These are phyloP conservation scores for Chaetomidium leptoderma DNA, from an alignment of 495 filamentous ascomycete species.

Conservation along the genomic window DNA sequence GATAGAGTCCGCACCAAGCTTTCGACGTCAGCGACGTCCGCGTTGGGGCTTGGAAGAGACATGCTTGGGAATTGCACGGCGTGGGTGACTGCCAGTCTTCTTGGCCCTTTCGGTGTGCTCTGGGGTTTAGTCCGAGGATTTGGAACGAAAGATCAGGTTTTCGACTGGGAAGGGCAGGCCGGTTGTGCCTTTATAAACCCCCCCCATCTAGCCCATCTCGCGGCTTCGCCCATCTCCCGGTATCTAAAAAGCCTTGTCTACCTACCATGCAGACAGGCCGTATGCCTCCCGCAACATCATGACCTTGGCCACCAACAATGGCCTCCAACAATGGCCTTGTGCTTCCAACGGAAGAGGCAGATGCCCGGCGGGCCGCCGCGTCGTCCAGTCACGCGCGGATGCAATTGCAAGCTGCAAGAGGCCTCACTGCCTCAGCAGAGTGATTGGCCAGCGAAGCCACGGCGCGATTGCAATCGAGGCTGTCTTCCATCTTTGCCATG, in stretches of 20 bases:
- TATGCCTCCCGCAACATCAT: not conserved
- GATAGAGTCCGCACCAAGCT: too few species aligned
- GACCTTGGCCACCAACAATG: conserved; percentile 5
- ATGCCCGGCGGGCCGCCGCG: not conserved
- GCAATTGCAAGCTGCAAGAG: conserved; percentile 5
- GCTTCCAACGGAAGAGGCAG: not conserved
- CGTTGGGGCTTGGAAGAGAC: too few species aligned
- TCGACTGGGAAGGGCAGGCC: too few species aligned
- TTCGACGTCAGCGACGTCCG: too few species aligned
- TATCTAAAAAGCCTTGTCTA: not conserved
- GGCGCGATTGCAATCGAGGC: not conserved
- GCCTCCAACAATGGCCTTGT: conserved; percentile 12
- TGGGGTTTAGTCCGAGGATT: too few species aligned
- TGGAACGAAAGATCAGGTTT: too few species aligned
- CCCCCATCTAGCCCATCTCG: too few species aligned
- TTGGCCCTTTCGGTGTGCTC: too few species aligned
- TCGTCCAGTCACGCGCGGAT: conserved; percentile 1
- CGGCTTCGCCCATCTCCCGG: too few species aligned
- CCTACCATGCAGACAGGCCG: not conserved
- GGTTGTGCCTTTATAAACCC: too few species aligned
- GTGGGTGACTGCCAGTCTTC: too few species aligned
- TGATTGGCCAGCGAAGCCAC: conserved; percentile 10
- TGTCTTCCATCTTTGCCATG: not conserved
- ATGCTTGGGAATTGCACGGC: too few species aligned
- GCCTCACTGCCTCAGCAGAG: conserved; percentile 18